A percentile compares a stretch with the other conserved stretches of the same genome.
Evolutionary conservation across 2,329 filamentous ascomycete species (phyloP).

Genomic region (Stagonosporopsis chrysanthemi): DNA sequence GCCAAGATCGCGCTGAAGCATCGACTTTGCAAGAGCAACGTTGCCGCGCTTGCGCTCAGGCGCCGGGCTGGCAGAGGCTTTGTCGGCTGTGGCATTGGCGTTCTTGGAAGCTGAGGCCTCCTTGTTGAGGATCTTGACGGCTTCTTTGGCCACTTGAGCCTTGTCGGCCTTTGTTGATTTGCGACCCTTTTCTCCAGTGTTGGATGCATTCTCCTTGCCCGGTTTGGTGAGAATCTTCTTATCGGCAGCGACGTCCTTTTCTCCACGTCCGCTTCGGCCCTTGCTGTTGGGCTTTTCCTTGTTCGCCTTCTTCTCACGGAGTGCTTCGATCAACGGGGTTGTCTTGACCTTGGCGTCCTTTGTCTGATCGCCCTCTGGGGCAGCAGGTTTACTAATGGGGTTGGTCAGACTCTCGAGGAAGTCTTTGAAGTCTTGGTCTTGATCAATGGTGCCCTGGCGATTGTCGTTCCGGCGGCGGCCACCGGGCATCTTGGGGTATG

Average conservation of each 20-base stretch:
- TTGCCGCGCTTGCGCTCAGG: slow-evolving; percentile 62
- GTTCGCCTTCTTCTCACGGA: slow-evolving; percentile 90
- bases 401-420: slow-evolving; percentile 90
- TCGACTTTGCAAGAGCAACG: slow-evolving; percentile 62
- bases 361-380: slow-evolving; percentile 61
- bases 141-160: slow-evolving; percentile 70
- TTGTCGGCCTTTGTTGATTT: slow-evolving; percentile 60
- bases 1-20: slow-evolving; percentile 69
- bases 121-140: slow-evolving; percentile 65
- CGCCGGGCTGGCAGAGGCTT: slow-evolving; percentile 49
- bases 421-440: slow-evolving; percentile 93
- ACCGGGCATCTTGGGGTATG: slow-evolving; percentile 82
- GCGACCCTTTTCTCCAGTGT: slow-evolving; percentile 49
- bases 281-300: slow-evolving; percentile 64
- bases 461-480: slow-evolving; percentile 79
- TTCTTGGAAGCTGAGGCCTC: slow-evolving; percentile 49
- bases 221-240: slow-evolving; percentile 47
- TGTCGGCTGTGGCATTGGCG: slow-evolving; percentile 42
- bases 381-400: slow-evolving; percentile 63
- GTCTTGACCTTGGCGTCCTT: slow-evolving; percentile 73
- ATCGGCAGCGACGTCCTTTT: slow-evolving; percentile 64
- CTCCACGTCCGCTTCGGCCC: slow-evolving; percentile 64
- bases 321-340: slow-evolving; percentile 87
- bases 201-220: slow-evolving; percentile 42
- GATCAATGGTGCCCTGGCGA: slow-evolving; percentile 92